phyloP scores from a whole-genome alignment of 2,329 filamentous ascomycete species.

The Pestalotiopsis sp. region DNA sequence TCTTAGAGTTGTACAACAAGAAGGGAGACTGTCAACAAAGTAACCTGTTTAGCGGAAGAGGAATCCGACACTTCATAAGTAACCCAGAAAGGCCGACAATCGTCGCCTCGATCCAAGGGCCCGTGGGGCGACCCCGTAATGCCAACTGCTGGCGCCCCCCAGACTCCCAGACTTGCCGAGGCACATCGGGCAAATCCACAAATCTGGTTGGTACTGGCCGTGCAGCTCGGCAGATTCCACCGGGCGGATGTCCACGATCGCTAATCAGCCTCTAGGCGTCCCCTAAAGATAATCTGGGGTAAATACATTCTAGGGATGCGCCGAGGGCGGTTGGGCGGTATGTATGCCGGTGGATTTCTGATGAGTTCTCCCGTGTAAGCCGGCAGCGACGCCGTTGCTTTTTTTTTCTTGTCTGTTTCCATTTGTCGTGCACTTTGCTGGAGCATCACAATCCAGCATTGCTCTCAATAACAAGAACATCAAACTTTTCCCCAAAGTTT shows the following conservation, averaged over 20 bases:
- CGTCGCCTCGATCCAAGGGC: neutral
- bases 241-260: neutral
- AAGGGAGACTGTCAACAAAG: neutral
- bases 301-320: neutral
- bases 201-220: neutral
- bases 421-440: too few species aligned
- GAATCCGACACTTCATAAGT: neutral
- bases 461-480: too few species aligned
- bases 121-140: neutral
- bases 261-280: neutral
- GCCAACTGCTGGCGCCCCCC: neutral
- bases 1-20: neutral
- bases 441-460: too few species aligned
- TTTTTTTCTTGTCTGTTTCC: too few species aligned
- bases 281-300: neutral
- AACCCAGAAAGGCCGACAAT: neutral
- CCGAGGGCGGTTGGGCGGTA: too few species aligned
- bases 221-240: neutral
- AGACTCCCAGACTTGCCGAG: slow-evolving; percentile 1
- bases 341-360: too few species aligned
- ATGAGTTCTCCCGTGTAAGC: neutral
- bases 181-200: slow-evolving; percentile 4
- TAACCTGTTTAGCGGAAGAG: neutral
- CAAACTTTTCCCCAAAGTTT: too few species aligned
- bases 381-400: neutral